A percentile compares a stretch with the other conserved stretches of the same genome.
Conservation (phyloP, 2,329 filamentous ascomycete genomes). For the Dendryphion nanum region DNA sequence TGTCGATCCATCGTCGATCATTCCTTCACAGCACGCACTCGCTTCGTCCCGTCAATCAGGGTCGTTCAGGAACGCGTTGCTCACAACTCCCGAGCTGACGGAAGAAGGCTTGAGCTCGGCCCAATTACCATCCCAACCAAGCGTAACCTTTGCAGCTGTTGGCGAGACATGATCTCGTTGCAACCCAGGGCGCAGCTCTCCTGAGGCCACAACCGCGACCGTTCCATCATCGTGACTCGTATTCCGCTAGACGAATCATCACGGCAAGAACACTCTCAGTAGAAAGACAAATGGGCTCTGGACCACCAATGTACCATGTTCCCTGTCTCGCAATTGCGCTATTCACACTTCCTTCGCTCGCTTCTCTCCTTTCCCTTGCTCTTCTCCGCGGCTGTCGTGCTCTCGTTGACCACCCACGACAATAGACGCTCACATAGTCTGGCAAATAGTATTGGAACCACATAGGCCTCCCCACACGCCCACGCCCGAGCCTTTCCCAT, state of each 20-base stretch:
- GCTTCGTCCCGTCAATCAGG: constrained; percentile 14
- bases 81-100: constrained; percentile 1
- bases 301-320: neutral
- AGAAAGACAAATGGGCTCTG: neutral
- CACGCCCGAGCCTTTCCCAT: too few species aligned
- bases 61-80: constrained; percentile 11
- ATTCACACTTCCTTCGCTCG: neutral
- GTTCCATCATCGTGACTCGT: neutral
- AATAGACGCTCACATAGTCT: too few species aligned
- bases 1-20: too few species aligned
- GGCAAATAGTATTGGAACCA: too few species aligned
- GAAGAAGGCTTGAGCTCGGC: neutral
- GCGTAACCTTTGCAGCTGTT: neutral
- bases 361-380: neutral
- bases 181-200: neutral
- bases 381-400: neutral
- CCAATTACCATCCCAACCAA: neutral
- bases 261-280: too few species aligned
- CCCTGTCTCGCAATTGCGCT: neutral
- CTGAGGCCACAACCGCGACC: neutral
- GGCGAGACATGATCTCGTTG: neutral
- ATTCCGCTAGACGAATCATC: too few species aligned
- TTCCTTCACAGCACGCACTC: constrained; percentile 2
- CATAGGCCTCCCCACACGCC: too few species aligned
- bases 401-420: too few species aligned